These are phyloP conservation scores for Alternaria arbusti DNA, from an alignment of 2,329 filamentous ascomycete species.

Conservation along the genomic window DNA sequence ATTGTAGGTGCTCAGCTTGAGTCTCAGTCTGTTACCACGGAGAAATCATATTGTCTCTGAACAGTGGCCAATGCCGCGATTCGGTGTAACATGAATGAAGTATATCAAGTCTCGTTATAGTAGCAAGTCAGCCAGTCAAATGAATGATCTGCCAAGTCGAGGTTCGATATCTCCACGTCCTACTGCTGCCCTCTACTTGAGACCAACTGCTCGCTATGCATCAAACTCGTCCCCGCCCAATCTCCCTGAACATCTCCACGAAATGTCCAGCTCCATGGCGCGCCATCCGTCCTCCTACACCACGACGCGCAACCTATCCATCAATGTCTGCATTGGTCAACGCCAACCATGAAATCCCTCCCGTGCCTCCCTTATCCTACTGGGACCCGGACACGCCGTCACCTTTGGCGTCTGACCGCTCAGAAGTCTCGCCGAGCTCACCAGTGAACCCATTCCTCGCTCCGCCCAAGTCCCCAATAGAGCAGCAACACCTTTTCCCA, in stretches of 20 bases:
- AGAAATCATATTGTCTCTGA: not conserved
- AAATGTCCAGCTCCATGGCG: conserved; percentile 9
- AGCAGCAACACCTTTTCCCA: not conserved
- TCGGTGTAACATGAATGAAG: not conserved
- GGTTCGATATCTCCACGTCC: not conserved
- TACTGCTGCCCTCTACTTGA: not conserved
- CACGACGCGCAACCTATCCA: conserved; percentile 19
- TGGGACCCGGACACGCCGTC: conserved; percentile 25
- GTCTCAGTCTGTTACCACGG: not conserved
- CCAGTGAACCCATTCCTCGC: conserved; percentile 25
- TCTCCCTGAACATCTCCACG: conserved; percentile 21
- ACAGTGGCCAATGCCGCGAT: not conserved
- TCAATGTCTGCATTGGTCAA: not conserved
- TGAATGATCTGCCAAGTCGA: not conserved
- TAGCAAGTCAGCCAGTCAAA: not conserved
- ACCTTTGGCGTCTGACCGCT: not conserved
- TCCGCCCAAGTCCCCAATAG: not conserved
- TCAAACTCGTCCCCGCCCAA: conserved; percentile 12
- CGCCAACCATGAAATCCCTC: not conserved
- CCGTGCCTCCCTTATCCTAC: conserved; percentile 23
- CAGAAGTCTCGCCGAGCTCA: conserved; percentile 2
- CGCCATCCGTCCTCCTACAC: conserved; percentile 17
- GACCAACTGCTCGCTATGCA: conserved; percentile 6
- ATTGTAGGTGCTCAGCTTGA: not conserved
- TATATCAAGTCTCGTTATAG: not conserved